A percentile compares a stretch with the other conserved stretches of the same genome.
These are phyloP conservation scores for Ormosia emarginata DNA, from an alignment of 306 rosid species.

Conservation along the genomic window DNA sequence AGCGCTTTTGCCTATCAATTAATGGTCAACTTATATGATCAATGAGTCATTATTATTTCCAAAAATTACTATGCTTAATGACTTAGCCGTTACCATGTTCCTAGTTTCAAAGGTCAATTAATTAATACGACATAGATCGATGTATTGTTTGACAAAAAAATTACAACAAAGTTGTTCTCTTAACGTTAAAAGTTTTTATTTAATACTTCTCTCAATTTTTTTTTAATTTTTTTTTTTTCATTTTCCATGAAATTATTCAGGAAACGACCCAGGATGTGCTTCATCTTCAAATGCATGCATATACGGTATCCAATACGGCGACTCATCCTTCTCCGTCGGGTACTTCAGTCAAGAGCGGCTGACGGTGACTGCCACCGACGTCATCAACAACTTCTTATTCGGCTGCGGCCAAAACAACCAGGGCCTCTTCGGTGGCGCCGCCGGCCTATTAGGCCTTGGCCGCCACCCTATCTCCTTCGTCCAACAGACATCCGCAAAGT, in stretches of 20 bases:
- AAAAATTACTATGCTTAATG: too few species aligned
- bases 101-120: too few species aligned
- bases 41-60: too few species aligned
- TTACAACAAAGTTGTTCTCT: too few species aligned
- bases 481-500: slow-evolving; percentile 56
- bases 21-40: too few species aligned
- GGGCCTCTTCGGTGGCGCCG: slow-evolving; percentile 54
- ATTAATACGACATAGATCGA: too few species aligned
- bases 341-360: slow-evolving; percentile 49
- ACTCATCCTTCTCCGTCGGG: slow-evolving; percentile 58
- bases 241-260: slow-evolving; percentile 11
- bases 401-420: slow-evolving; percentile 79
- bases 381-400: slow-evolving; percentile 36
- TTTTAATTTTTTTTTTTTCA: background rate
- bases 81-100: too few species aligned
- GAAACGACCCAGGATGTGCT: slow-evolving; percentile 41
- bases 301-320: slow-evolving; percentile 53
- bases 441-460: slow-evolving; percentile 80
- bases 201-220: too few species aligned
- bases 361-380: slow-evolving; percentile 23
- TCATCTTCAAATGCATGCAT: slow-evolving; percentile 32
- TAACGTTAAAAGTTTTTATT: too few species aligned
- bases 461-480: slow-evolving; percentile 63
- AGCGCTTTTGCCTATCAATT: too few species aligned
- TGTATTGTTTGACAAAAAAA: too few species aligned